Evolutionary conservation across 495 filamentous ascomycete species (phyloP).

Genomic region (Penicillium daleae): DNA sequence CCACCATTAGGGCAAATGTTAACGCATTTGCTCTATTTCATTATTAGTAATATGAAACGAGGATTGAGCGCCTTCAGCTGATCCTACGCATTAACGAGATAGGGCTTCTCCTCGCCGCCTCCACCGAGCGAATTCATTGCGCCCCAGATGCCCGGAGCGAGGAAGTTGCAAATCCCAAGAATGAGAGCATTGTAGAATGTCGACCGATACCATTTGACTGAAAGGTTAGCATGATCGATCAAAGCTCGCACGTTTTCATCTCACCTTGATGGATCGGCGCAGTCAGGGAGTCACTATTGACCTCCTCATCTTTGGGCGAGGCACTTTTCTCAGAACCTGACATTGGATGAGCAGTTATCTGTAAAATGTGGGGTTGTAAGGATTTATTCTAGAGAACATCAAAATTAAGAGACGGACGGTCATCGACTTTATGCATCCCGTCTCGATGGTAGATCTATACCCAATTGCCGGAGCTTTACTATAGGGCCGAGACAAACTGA

Average conservation of each 20-base stretch:
- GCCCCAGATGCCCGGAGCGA: slow-evolving; percentile 68
- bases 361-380: too few relatives aligned
- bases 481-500: background rate
- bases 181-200: slow-evolving; percentile 67
- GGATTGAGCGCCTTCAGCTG: background rate
- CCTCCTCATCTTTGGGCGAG: slow-evolving; percentile 28
- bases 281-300: slow-evolving; percentile 12
- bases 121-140: slow-evolving; percentile 73
- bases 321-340: slow-evolving; percentile 24
- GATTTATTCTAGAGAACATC: too few relatives aligned
- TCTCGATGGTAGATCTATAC: slow-evolving; percentile 10
- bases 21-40: slow-evolving; percentile 57
- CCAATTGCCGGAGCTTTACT: slow-evolving; percentile 5
- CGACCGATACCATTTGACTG: slow-evolving; percentile 67
- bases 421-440: slow-evolving; percentile 7
- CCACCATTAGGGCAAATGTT: slow-evolving; percentile 67
- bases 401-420: background rate
- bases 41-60: background rate
- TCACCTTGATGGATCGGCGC: slow-evolving; percentile 28
- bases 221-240: background rate
- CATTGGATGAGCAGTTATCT: slow-evolving; percentile 13
- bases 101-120: slow-evolving; percentile 63
- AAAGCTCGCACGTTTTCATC: background rate
- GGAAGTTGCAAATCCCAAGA: slow-evolving; percentile 64
- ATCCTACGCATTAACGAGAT: slow-evolving; percentile 59